phyloP scores from a whole-genome alignment of 495 filamentous ascomycete species.

The Pyrenula aspistea region DNA sequence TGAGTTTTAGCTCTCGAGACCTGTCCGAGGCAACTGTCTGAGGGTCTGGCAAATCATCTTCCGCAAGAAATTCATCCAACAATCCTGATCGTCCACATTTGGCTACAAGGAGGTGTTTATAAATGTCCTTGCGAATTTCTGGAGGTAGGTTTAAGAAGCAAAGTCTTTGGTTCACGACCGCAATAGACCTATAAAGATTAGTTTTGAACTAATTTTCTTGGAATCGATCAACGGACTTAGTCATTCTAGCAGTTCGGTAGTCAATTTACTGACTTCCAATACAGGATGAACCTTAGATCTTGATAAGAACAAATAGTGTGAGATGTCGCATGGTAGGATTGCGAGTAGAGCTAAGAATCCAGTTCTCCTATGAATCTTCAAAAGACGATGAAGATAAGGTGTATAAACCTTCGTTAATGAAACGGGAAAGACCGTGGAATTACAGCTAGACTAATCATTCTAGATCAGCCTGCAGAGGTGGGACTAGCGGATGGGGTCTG shows the following conservation, averaged over 20 bases:
- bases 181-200: neutral
- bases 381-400: neutral
- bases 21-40: neutral
- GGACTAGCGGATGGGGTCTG: too few species aligned
- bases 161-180: neutral
- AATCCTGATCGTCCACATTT: neutral
- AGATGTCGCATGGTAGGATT: too few species aligned
- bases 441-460: too few species aligned
- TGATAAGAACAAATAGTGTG: neutral
- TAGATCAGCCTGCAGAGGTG: too few species aligned
- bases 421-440: too few species aligned
- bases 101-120: neutral
- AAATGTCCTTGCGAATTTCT: neutral
- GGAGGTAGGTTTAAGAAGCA: neutral
- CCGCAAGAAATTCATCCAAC: neutral
- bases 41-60: neutral
- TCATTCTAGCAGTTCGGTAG: neutral
- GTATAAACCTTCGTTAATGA: too few species aligned
- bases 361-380: too few species aligned
- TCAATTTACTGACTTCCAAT: neutral
- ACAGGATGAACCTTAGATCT: too few species aligned
- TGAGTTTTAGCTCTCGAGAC: neutral
- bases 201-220: too few species aligned
- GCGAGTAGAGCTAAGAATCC: too few species aligned
- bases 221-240: too few species aligned